These are phyloP conservation scores for Metarhizium brunneum DNA, from an alignment of 2,329 filamentous ascomycete genomes.

Conservation along the genomic window DNA sequence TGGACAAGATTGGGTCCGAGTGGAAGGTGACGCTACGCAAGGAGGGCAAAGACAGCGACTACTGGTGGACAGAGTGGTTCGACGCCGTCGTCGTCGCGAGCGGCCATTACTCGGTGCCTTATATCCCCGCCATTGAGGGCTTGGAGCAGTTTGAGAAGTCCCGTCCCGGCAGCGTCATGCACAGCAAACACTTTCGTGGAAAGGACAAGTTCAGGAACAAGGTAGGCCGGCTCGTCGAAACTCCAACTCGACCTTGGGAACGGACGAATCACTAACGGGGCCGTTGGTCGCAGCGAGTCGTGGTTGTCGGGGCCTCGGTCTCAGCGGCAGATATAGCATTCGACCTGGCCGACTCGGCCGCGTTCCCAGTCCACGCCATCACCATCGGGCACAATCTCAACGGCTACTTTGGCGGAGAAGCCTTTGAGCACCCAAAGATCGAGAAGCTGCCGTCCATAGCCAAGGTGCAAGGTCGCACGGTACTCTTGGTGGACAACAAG, in stretches of 20 bases:
- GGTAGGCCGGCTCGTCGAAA: no score
- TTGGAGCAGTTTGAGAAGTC: slow-evolving; percentile 35
- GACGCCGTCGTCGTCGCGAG: slow-evolving; percentile 53
- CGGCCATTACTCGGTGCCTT: slow-evolving; percentile 53
- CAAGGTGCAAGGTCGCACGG: slow-evolving; percentile 33
- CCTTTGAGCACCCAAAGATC: slow-evolving; percentile 51
- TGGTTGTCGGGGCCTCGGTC: slow-evolving; percentile 55
- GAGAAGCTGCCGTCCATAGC: slow-evolving; percentile 36
- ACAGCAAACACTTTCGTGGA: no score
- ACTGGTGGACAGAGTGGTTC: slow-evolving; percentile 55
- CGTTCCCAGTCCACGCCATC: slow-evolving; percentile 41
- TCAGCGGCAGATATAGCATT: slow-evolving; percentile 54
- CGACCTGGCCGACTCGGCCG: slow-evolving; percentile 36
- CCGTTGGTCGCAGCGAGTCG: slow-evolving; percentile 33
- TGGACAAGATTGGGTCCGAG: slow-evolving; percentile 37
- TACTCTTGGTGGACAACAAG: slow-evolving; percentile 48
- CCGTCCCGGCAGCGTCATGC: slow-evolving; percentile 29
- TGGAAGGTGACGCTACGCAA: slow-evolving; percentile 43
- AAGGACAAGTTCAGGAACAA: no score
- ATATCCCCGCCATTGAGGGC: slow-evolving; percentile 39
- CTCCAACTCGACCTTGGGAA: no score
- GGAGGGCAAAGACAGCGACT: slow-evolving; percentile 31
- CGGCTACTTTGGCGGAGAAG: slow-evolving; percentile 47
- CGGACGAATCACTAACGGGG: background rate
- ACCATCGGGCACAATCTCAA: slow-evolving; percentile 37